These are phyloP conservation scores for Barnettozyma vustinii DNA, from an alignment of 805 yeast species.

Conservation along the genomic window DNA sequence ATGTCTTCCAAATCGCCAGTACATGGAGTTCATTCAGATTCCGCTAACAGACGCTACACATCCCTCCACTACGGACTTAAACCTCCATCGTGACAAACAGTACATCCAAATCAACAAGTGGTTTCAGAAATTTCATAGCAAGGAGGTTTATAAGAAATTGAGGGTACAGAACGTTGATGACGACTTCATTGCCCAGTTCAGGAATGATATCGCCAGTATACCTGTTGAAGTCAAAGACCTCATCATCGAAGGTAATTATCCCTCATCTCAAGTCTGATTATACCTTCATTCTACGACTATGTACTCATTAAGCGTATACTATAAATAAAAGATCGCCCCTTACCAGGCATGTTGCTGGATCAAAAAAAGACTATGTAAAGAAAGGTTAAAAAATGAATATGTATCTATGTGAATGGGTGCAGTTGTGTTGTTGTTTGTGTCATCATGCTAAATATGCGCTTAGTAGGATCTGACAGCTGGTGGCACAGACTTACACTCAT, in stretches of 20 bases:
- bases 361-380: slow-evolving; percentile 1
- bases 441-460: not conserved
- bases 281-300: no score
- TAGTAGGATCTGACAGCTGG: slow-evolving; percentile 95
- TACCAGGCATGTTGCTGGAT: not conserved
- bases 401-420: slow-evolving; percentile 1
- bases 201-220: slow-evolving; percentile 13
- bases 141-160: slow-evolving; percentile 12
- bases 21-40: slow-evolving; percentile 47
- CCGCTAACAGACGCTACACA: slow-evolving; percentile 26
- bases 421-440: not conserved
- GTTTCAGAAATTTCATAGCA: slow-evolving; percentile 12
- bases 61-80: not conserved
- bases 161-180: slow-evolving; percentile 10
- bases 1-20: slow-evolving; percentile 61
- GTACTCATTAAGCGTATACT: slow-evolving; percentile 1
- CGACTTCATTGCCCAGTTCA: slow-evolving; percentile 13
- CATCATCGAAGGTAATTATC: not conserved
- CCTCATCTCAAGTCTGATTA: not conserved
- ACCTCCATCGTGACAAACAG: slow-evolving; percentile 18
- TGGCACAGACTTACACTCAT: slow-evolving; percentile 92
- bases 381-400: not conserved
- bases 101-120: slow-evolving; percentile 18
- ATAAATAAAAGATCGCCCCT: not conserved
- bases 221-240: not conserved